Evolutionary conservation across 2,329 filamentous ascomycete species (phyloP).

Genomic region (Epicoccum nigrum): DNA sequence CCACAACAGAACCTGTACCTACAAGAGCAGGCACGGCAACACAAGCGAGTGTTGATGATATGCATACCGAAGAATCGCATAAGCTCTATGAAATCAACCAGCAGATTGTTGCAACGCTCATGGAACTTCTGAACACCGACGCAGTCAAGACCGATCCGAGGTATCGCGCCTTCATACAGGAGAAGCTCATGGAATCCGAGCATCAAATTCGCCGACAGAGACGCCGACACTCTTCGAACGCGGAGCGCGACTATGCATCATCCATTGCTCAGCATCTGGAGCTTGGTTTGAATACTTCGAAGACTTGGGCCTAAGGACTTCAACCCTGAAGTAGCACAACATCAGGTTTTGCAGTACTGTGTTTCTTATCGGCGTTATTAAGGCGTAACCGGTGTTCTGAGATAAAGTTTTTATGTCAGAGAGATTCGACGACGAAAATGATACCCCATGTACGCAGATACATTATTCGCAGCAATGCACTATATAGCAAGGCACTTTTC

Average conservation of each 20-base stretch:
- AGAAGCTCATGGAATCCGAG: constrained; percentile 60
- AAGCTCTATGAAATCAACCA: constrained; percentile 58
- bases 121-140: constrained; percentile 61
- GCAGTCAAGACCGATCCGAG: constrained; percentile 55
- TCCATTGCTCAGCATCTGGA: constrained; percentile 46
- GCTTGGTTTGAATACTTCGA: constrained; percentile 33
- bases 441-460: constrained; percentile 14
- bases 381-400: constrained; percentile 34
- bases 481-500: background rate
- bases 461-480: background rate
- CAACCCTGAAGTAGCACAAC: background rate
- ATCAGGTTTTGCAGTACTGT: background rate
- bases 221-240: constrained; percentile 46
- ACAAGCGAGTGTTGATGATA: constrained; percentile 33
- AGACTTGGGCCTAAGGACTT: constrained; percentile 33
- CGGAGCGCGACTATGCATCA: constrained; percentile 43
- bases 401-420: constrained; percentile 43
- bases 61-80: constrained; percentile 51
- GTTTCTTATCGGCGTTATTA: background rate
- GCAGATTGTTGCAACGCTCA: constrained; percentile 61
- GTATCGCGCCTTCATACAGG: constrained; percentile 58
- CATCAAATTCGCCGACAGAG: constrained; percentile 55
- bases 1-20: constrained; percentile 34
- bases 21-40: constrained; percentile 21
- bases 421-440: constrained; percentile 15